These are phyloP conservation scores for Naganishia sp. DNA, from an alignment of 1,284 basidiomycete genomes.

Conservation along the genomic window DNA sequence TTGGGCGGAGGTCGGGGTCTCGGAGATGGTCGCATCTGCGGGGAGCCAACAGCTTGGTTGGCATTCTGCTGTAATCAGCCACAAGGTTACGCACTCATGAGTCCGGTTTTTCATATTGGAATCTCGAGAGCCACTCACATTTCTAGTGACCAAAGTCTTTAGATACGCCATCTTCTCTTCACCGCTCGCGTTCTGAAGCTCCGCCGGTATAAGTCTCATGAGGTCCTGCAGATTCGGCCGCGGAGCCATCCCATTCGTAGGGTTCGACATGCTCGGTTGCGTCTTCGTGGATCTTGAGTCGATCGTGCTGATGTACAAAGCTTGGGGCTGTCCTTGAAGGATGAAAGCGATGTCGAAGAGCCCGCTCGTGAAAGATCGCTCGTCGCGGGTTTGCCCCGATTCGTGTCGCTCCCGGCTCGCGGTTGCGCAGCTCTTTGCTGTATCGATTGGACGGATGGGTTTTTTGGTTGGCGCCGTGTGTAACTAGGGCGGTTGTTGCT, in stretches of 20 bases:
- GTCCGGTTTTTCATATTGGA: neutral
- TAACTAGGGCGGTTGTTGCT: no score
- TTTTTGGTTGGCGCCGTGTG: no score
- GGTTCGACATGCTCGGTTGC: constrained; percentile 4
- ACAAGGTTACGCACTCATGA: neutral
- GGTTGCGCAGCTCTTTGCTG: neutral
- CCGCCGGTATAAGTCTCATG: constrained; percentile 24
- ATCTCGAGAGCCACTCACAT: neutral
- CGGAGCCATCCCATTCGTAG: constrained; percentile 12
- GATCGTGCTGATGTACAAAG: no score
- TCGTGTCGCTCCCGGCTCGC: neutral
- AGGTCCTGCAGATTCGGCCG: constrained; percentile 25
- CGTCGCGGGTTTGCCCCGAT: neutral
- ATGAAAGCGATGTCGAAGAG: neutral
- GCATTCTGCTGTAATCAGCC: neutral
- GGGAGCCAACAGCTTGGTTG: constrained; percentile 12
- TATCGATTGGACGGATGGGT: no score
- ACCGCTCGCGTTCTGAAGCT: constrained; percentile 23
- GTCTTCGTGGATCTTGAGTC: no score
- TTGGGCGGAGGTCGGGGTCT: constrained; percentile 21
- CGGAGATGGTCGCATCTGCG: constrained; percentile 24
- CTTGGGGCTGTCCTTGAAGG: neutral
- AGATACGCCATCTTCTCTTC: constrained; percentile 26
- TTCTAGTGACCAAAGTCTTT: constrained; percentile 15
- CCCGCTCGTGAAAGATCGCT: constrained; percentile 3